A percentile compares a stretch with the other conserved stretches of the same genome.
Conservation (phyloP, 352 stramenopile species). For the Globisporangium acanthophoron region DNA sequence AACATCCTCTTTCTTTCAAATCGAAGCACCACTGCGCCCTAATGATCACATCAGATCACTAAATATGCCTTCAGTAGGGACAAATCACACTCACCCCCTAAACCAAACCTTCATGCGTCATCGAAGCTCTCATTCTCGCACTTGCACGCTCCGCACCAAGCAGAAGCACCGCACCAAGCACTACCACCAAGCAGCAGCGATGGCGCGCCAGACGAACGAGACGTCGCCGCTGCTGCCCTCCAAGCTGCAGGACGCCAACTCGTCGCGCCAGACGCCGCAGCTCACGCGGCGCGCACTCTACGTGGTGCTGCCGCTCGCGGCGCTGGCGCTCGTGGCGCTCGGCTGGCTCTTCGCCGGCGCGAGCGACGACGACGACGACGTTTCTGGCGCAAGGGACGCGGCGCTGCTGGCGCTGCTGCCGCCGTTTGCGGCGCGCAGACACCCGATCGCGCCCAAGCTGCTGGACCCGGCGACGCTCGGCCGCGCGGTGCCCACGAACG, state of each 20-base stretch:
- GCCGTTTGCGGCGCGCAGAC: slow-evolving; percentile 44
- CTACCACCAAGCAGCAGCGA: neutral
- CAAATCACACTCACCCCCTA: neutral
- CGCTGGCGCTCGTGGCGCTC: slow-evolving; percentile 47
- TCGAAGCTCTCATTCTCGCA: neutral
- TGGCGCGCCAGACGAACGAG: slow-evolving; percentile 27
- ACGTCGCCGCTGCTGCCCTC: slow-evolving; percentile 45
- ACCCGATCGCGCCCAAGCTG: slow-evolving; percentile 58
- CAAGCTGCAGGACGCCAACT: slow-evolving; percentile 8
- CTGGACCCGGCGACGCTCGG: slow-evolving; percentile 38
- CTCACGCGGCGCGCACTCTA: slow-evolving; percentile 43
- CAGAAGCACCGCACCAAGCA: neutral
- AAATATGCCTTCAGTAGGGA: no score
- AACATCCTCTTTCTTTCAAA: no score
- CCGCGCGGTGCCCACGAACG: slow-evolving; percentile 75
- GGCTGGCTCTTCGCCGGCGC: slow-evolving; percentile 27
- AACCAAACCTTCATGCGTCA: neutral
- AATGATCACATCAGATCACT: neutral
- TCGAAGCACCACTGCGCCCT: neutral
- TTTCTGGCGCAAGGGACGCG: slow-evolving; percentile 17
- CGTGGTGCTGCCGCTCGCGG: slow-evolving; percentile 43
- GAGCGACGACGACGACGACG: slow-evolving; percentile 8
- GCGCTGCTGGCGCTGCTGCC: slow-evolving; percentile 54
- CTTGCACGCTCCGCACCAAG: neutral
- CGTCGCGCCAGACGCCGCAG: slow-evolving; percentile 4